Percentiles rank a stretch among this genome's conserved stretches.
Conservation (phyloP, 257 asterid species). For the Scutellaria minor region DNA sequence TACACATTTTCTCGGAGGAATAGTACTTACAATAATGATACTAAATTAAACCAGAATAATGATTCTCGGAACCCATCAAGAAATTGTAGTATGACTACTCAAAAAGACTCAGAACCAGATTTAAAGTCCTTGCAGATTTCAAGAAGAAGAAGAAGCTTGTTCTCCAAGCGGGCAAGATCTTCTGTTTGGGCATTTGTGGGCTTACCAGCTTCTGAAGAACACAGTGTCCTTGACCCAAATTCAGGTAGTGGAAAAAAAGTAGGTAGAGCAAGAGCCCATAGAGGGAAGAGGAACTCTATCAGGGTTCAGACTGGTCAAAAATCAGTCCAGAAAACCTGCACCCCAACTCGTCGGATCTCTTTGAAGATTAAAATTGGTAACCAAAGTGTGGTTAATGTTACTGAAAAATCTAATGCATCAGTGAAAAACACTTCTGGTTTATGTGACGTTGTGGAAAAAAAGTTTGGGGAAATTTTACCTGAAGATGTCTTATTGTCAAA, state of each 20-base stretch:
- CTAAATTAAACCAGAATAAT: conserved; percentile 36
- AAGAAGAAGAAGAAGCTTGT: conserved; percentile 66
- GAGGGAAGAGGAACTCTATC: conserved; percentile 43
- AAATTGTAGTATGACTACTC: conserved; percentile 39
- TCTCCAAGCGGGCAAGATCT: conserved; percentile 53
- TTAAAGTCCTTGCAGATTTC: conserved; percentile 53
- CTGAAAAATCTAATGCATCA: conserved; percentile 33
- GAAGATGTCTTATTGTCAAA: conserved; percentile 37
- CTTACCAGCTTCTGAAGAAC: conserved; percentile 46
- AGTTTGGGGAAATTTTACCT: conserved; percentile 45
- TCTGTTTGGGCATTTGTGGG: conserved; percentile 62
- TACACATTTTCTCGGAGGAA: conserved; percentile 47
- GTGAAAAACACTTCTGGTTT: conserved; percentile 36
- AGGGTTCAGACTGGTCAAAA: conserved; percentile 46
- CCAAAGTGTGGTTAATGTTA: conserved; percentile 42
- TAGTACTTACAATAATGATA: conserved; percentile 34
- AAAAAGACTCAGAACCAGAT: conserved; percentile 45
- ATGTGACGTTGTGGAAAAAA: conserved; percentile 35
- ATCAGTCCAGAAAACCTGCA: conserved; percentile 44
- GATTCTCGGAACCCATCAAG: conserved; percentile 40
- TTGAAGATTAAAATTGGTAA: conserved; percentile 77
- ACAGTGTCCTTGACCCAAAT: conserved; percentile 37
- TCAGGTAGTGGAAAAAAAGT: conserved; percentile 44
- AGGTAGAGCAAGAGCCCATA: conserved; percentile 42
- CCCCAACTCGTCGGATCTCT: conserved; percentile 61